Evolutionary conservation across 2,329 filamentous ascomycete species (phyloP), one percentile per base, ranked within the genome.

Genomic region (Colletotrichum cuscutae): DNA sequence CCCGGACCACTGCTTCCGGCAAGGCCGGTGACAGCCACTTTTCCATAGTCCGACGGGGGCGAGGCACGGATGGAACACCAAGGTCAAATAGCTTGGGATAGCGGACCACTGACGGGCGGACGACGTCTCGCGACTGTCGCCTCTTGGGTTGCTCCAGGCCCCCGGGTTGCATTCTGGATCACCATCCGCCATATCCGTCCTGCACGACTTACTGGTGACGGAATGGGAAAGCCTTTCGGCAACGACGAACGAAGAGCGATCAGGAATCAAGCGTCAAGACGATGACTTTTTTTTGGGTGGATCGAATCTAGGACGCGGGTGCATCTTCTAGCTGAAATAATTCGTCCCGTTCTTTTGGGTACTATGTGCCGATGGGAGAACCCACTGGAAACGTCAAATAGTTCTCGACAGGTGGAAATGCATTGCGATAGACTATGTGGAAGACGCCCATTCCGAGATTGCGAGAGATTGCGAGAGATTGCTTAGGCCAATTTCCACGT

Each of bases 1-100:
- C 28, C 15, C 26, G 28, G 26, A 32, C 8, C 42, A 37, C 65
- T 65, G 70, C 70, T 72, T 72, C 46, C 37, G 54, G 66, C 61
- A 70, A 60, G 54, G 19, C 49, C 24, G 22, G 56, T 49, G 60
- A 60, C 32, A 60, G 35, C 61, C 28, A 37, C 24, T 26, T 52
- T n/a, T 7, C 42, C 35, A 11, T 58, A 54, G 66, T 13, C n/a
- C 24, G 54, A 13, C 35, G 53, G 35, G 35, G 49, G 46, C 26
- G 60, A 65, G 53, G 26, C 60, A 65, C 12, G 58, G 65, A 68
- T 63, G 58, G 30, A 63, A 57, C 28, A 58, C 65, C 37, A 46
- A 46, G 28, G 24, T 24, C 49, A 53, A 46, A 63, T 63, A 53
- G 30, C 24, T 46, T 11, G 32, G 24, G 24, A 26, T 42, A 72